phyloP scores from a whole-genome alignment of 345 rosid genomes.

The Melastoma malabathricum region DNA sequence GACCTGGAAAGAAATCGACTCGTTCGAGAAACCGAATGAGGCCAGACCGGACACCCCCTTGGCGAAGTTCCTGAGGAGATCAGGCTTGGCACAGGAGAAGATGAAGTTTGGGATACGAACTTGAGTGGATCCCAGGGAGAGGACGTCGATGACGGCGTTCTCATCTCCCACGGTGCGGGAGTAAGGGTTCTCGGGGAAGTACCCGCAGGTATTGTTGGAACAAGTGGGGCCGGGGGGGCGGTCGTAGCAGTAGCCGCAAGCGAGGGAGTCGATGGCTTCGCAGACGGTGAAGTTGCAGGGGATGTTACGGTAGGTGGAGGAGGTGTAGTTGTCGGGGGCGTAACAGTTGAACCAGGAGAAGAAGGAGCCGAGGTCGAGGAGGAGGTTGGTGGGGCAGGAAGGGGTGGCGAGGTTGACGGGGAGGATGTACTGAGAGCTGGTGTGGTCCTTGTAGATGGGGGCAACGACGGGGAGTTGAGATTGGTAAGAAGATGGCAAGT shows the following conservation, averaged over 20 bases:
- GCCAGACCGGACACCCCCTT: conserved; percentile 6
- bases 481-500: background rate
- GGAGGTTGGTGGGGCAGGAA: conserved; percentile 13
- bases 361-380: conserved; percentile 16
- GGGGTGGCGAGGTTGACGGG: conserved; percentile 18
- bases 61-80: conserved; percentile 7
- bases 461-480: background rate
- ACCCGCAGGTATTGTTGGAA: conserved; percentile 10
- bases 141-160: conserved; percentile 17
- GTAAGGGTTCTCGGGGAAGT: conserved; percentile 16
- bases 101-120: conserved; percentile 6
- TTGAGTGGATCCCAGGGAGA: conserved; percentile 16
- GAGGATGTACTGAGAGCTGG: conserved; percentile 17
- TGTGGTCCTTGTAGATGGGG: conserved; percentile 19
- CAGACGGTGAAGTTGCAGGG: conserved; percentile 10
- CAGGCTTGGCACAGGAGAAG: conserved; percentile 9
- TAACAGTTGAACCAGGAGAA: conserved; percentile 17
- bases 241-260: conserved; percentile 10
- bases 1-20: conserved; percentile 21
- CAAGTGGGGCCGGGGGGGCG: conserved; percentile 10
- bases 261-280: conserved; percentile 7
- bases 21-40: conserved; percentile 12
- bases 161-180: conserved; percentile 7
- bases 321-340: conserved; percentile 7
- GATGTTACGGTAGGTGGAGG: conserved; percentile 11